Evolutionary conservation across 83 land plant genomes (phyloP), one percentile per base, ranked within the genome.

Genomic region (Picea abies): DNA sequence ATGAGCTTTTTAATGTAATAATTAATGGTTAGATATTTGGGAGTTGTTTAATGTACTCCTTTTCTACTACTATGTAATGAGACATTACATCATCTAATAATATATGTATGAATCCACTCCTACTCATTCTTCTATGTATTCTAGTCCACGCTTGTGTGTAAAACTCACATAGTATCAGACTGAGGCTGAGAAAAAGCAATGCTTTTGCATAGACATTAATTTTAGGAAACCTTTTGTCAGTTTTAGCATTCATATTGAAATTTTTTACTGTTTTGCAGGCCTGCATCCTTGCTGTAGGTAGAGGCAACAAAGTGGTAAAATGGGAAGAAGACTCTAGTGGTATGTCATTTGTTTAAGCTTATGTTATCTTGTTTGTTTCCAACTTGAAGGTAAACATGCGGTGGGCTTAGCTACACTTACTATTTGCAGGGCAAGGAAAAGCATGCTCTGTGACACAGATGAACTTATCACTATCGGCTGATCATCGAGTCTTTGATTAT

Each of bases 221-320:
- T 16, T 73, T 58, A 52, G 44, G 60, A 35, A 69, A 47, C 62
- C 26, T 82, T 32, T 72, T 20, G 20, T 15, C n/a, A 14, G 41
- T 5, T 56, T 12, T 71, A 60, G 29, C 47, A 16, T 61, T 79
- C 49, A 7, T 23, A 11, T 35, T 83, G 80, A 8, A n/a, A 49
- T 12, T 12, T 15, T 68, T 63, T 81, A 60, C 71, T 52, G 83
- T 47, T 84, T 82, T 84, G 60, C 85, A 97, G 99, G 96, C 99
- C 76, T 88, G 99, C 79, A 98, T 98, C 76, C 94, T 98, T 17
- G 99, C 99, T 73, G 99, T 98, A 52, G 98, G 99, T 56, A 88
- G 95, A 78, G 99, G 97, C 49, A 94, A 91, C 70, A 87, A 89
- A 79, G 87, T 87, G 82, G 99, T 98, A 29, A 83, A 86, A 63